Evolutionary conservation across 495 filamentous ascomycete species (phyloP).

Genomic region (Daldinia loculata): DNA sequence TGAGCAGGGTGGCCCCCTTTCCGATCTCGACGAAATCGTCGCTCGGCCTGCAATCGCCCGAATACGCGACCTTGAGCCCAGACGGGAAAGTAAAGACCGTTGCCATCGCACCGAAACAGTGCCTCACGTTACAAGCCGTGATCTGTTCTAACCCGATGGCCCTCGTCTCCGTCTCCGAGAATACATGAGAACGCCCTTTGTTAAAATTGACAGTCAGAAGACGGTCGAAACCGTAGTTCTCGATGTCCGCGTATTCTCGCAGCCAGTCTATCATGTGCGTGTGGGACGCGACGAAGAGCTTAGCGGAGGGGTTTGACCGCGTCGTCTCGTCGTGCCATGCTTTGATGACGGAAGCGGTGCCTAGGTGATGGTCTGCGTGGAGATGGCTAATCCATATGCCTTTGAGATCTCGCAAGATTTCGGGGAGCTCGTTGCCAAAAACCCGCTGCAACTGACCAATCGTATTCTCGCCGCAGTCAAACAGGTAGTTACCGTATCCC

Average conservation of each 20-base stretch:
- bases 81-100: constrained; percentile 77
- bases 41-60: constrained; percentile 89
- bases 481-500: constrained; percentile 80
- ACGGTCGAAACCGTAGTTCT: constrained; percentile 74
- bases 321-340: constrained; percentile 72
- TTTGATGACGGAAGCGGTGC: constrained; percentile 77
- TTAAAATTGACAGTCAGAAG: constrained; percentile 44
- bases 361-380: constrained; percentile 96
- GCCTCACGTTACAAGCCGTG: constrained; percentile 70
- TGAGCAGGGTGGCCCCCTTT: constrained; percentile 75
- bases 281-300: constrained; percentile 64
- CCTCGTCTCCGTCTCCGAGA: constrained; percentile 33
- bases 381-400: constrained; percentile 94
- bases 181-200: constrained; percentile 7
- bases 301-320: constrained; percentile 29
- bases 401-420: constrained; percentile 78
- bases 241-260: constrained; percentile 76
- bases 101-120: constrained; percentile 82
- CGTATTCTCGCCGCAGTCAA: constrained; percentile 94
- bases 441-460: constrained; percentile 87
- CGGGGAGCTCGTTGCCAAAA: constrained; percentile 69
- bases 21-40: constrained; percentile 73
- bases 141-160: constrained; percentile 58
- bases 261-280: constrained; percentile 74
- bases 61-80: constrained; percentile 88